Evolutionary conservation across 176 grass and related monocot genomes (phyloP), one percentile per base, ranked within the genome.

Genomic region (Aegilops bicornis): DNA sequence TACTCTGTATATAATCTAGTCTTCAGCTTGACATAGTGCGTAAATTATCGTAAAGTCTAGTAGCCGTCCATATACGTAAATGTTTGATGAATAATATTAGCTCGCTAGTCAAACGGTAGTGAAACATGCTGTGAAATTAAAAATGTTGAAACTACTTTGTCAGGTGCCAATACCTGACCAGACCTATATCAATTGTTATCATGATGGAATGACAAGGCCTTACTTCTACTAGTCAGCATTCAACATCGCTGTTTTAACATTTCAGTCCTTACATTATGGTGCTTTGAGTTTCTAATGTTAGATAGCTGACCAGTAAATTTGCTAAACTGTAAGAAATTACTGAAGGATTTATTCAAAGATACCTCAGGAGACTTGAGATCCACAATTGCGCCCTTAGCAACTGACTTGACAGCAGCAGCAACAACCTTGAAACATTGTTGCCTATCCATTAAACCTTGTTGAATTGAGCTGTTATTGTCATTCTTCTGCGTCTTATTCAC

Each of bases 301-400:
- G 22, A n/a, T 75, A 58, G 58, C 24, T 75, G 75, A 69, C 16
- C 7, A 59, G 37, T 62, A 91, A 52, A 27, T 37, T 45, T 77
- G 31, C 30, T 50, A 50, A 86, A 84, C 15, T 67, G 23, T 23
- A 86, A 56, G 20, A 75, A 72, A 62, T 64, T 64, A 64, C 15
- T 76, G 76, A 36, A 66, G 40, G 86, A 72, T 83, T 72, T 45
- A 3, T 48, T 33, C 64, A 70, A 87, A 24, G 40, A 80, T 93
- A 99, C 97, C 93, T 99, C 93, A 71, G 94, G 94, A 90, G 89
- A 94, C 43, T 61, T 99, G 52, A 99, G 94, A 94, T 99, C 97
- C 47, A 99, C 92, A 30, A 90, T 42, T 77, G 86, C 84, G 24
- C 90, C 87, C 83, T 83, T 88, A 36, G 92, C 80, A 69, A 99